Evolutionary conservation across 345 rosid genomes (phyloP), one percentile per base, ranked within the genome.

Genomic region (Boechera retrofracta): DNA sequence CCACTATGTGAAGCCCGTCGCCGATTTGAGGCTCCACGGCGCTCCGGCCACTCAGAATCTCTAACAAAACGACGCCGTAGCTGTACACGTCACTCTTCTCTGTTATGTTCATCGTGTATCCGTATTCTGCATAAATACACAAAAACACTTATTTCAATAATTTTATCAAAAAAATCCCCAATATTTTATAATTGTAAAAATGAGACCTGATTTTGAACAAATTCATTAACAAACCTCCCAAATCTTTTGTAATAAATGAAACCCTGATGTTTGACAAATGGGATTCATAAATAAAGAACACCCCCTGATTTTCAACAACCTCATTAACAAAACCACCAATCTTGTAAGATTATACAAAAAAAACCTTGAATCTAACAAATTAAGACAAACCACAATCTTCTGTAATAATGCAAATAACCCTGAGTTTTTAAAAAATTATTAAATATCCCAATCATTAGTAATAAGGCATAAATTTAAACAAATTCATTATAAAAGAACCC

Each of bases 71-170:
- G 45, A 92, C 97, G 5, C 97, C 97, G 15, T 92, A 94, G 61
- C 97, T 94, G 64, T 90, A 92, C 21, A 92, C 98, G 71, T 94
- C 98, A 51, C 97, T 94, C 84, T 92, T 94, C 82, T 94, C 97
- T 2, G 98, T 87, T 71, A 94, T 90, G 83, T 94, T 94, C 97
- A 88, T 88, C 4, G 95, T 89, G 88, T 90, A 92, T 29, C 97
- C 98, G 33, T 94, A 94, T 80, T 94, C 98, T 94, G 93, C 84
- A 85, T 42, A 5, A 10, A 6, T 42, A 3, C 26, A 71, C 29
- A 28, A 16, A n/a, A 24, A 15, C 32, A 59, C 1, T 36, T 1
- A 42, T 10, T 58, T 49, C 38, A 28, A 38, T 1, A 8, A 26
- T 6, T 0, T 47, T n/a, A 13, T 29, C 0, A 13, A 57, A 0